Evolutionary conservation across 306 rosid species (phyloP), one percentile per base, ranked within the genome.

Genomic region (Citrullus colocynthis): DNA sequence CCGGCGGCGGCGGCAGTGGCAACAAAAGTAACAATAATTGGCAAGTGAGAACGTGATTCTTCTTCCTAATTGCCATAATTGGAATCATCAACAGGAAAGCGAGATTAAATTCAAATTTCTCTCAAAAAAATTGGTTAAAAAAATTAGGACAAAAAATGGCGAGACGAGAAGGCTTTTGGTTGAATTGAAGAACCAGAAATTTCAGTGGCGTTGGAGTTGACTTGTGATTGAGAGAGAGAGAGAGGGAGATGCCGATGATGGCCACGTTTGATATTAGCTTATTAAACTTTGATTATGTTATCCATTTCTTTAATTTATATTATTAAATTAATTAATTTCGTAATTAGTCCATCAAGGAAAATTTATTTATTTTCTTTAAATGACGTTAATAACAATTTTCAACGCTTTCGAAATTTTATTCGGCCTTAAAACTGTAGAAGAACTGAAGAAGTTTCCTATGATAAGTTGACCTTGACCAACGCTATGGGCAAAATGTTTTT

Each of bases 21-120:
- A 83, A 66, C 16, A 84, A 55, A 1, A 84, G 60, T n/a, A 78
- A 63, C 12, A 71, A 21, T 5, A 71, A 48, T 48, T 24, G 36
- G 59, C 36, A 24, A 15, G 21, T 14, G n/a, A 71, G 12, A 21
- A 13, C 58, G 41, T 48, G 58, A 12, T 45, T 71, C 59, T 48
- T 70, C 39, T 48, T 45, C 59, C 7, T 15, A 42, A 71, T 71
- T 48, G 1, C 21, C 58, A 71, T 71, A 3, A 24, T 21, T 65
- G 7, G 28, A 39, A 65, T 18, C 51, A 18, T 9, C 51, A 39
- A 17, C 4, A 9, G 14, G 0, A 6, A 4, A 54, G 74, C 2
- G 73, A n/a, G 5, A 41, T 18, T 7, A 66, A 17, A 2, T 10
- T 41, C 4, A 3, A n/a, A 39, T 9, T 39, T 37, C 16, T 3